A percentile compares a stretch with the other conserved stretches of the same genome.
Conservation (phyloP, 2,329 filamentous ascomycete species). For the Nigrospora osmanthi region DNA sequence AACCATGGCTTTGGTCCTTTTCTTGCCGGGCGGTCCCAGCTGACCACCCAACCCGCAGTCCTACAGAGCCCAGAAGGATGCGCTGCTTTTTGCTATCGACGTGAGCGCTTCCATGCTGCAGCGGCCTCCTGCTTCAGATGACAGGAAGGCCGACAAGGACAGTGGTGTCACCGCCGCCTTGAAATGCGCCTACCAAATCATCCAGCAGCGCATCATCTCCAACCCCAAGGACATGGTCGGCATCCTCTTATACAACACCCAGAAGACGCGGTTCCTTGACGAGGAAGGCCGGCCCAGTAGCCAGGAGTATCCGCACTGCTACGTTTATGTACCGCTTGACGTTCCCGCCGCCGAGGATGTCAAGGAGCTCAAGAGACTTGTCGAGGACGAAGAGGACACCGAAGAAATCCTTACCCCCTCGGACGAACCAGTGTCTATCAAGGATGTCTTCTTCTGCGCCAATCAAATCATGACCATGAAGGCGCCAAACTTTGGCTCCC, state of each 20-base stretch:
- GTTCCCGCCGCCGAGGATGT: conserved; percentile 83
- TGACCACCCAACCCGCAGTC: conserved; percentile 40
- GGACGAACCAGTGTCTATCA: conserved; percentile 66
- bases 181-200: conserved; percentile 89
- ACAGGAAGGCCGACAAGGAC: conserved; percentile 71
- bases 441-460: conserved; percentile 85
- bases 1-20: background rate
- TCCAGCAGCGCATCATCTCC: conserved; percentile 98
- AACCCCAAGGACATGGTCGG: conserved; percentile 97
- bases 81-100: conserved; percentile 94
- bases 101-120: conserved; percentile 82
- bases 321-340: conserved; percentile 81
- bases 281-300: conserved; percentile 50
- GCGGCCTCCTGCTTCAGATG: conserved; percentile 52
- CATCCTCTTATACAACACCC: conserved; percentile 82
- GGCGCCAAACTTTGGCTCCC: conserved; percentile 87
- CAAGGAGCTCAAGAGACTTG: conserved; percentile 65
- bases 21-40: background rate
- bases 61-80: conserved; percentile 92
- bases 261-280: conserved; percentile 71
- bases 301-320: conserved; percentile 80
- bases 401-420: conserved; percentile 63
- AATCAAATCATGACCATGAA: conserved; percentile 96
- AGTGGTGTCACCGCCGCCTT: conserved; percentile 76
- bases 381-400: conserved; percentile 69